Percentiles rank a stretch among this genome's conserved stretches.
These are phyloP conservation scores for Backusella westeae DNA, from an alignment of 192 early-diverging fungal species.

Conservation along the genomic window DNA sequence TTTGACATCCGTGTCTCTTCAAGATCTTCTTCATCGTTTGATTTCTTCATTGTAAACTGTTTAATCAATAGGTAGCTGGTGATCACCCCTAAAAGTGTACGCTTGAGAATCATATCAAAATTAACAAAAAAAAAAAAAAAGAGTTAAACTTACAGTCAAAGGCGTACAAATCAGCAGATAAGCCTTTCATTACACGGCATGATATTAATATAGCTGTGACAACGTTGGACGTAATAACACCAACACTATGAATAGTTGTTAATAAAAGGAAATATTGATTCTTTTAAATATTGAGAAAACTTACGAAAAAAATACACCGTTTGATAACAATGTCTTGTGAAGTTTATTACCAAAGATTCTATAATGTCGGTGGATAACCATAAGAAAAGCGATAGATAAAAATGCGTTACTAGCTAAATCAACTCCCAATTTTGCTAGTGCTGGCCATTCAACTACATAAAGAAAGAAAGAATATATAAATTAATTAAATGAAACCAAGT, in stretches of 20 bases:
- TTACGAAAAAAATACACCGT: slow-evolving; percentile 35
- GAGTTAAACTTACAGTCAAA: slow-evolving; percentile 30
- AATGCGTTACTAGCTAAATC: slow-evolving; percentile 32
- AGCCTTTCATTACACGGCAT: slow-evolving; percentile 15
- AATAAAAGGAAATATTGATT: background rate
- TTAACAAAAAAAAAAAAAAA: background rate
- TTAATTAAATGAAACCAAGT: background rate
- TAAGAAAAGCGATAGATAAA: slow-evolving; percentile 26
- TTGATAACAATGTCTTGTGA: slow-evolving; percentile 27
- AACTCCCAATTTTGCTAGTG: slow-evolving; percentile 32
- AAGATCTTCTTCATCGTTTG: background rate
- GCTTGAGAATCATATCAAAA: background rate
- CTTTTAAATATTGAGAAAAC: background rate
- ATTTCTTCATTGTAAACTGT: slow-evolving; percentile 24
- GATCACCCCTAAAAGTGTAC: slow-evolving; percentile 21
- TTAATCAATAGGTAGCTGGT: slow-evolving; percentile 32
- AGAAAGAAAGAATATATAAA: background rate
- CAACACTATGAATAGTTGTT: slow-evolving; percentile 13
- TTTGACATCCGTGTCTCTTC: background rate
- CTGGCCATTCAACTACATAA: slow-evolving; percentile 30
- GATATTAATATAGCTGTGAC: slow-evolving; percentile 29
- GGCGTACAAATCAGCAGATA: slow-evolving; percentile 30
- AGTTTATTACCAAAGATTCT: slow-evolving; percentile 24
- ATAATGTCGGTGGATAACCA: slow-evolving; percentile 27
- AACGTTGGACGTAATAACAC: slow-evolving; percentile 29